Base-by-base conservation (phyloP, 768 basidiomycete species). In the Lactarius evosmus region DNA sequence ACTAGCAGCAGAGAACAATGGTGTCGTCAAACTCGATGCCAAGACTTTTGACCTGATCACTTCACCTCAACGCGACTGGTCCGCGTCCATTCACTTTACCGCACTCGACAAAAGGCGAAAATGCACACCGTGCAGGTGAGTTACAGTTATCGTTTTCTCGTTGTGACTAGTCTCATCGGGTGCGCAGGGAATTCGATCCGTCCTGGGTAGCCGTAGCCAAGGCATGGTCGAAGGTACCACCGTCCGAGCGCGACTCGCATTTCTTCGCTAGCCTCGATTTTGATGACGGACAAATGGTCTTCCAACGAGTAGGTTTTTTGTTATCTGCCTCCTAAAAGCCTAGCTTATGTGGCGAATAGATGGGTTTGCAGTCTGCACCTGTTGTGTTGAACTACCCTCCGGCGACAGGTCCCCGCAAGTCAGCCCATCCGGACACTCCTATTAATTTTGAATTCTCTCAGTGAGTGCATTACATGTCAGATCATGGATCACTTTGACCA, bases 231-330 rank as follows among this genome's bases (percentile, higher is more conserved):
- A 79, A 79, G 16, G 81, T 82, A 9, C 75, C 89, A 8, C 69
- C 80, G 61, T 78, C 78, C 25, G 76, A 89, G n/a, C 83, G 88
- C 46, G 82, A 92, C 73, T 78, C 80, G 60, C 95, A 98, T 75
- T 95, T 98, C 83, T 99, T 98, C 72, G 97, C 86, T 9, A 88
- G 87, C 14, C 74, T 93, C 33, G 97, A 99, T 75, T 98, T 97
- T 72, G 85, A 91, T 70, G 80, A 90, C 40, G 88, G 84, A 8
- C 80, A 84, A 60, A 74, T 78, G 1, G 81, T 93, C 50, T 99
- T 96, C 78, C 87, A 91, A 77, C 86, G 85, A 80, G 95, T 93
- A 57, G 30, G 22, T 46, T 46, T 12, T 25, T 46, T 46, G 4
- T 64, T 29, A 2, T n/a, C 14, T 2, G 4, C 27, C 16, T 27